Base-by-base conservation (phyloP, 163 green algal genomes). In the Trebouxia gelatinosa region DNA sequence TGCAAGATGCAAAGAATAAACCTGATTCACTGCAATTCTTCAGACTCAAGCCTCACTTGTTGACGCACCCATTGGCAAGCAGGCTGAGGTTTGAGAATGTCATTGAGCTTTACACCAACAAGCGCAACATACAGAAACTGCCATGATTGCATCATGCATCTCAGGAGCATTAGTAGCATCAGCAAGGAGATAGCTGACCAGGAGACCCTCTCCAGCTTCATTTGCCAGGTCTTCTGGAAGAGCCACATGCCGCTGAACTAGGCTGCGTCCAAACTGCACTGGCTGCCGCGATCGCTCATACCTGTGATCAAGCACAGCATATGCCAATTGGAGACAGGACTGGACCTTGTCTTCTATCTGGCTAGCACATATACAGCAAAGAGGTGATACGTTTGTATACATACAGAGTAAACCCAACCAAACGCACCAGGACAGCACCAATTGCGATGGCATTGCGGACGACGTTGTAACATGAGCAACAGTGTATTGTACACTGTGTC, bases 211-310 rank as follows among this genome's bases (percentile, higher is more conserved):
- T 21, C 87, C 87, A 50, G 81, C 75, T 5, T 78, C 43, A 34
- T 87, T 89, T 5, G 84, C 85, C 23, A 89, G 5, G 32, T 91
- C 87, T 59, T 87, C 81, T 28, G 75, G 57, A n/a, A 82, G 77
- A 3, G 87, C 87, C 57, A 89, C 85, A 74, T 91, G 87, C 17
- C 87, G 81, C 80, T 91, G 87, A 28, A 85, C 81, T 37, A 85
- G 71, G 28, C 83, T 86, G 26, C 84, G 62, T 40, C 86, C 78
- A 35, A 77, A 72, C 2, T 80, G 71, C 35, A 66, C 40, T 68
- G 70, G 84, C 70, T 74, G 59, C 32, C 77, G 65, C 5, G 80
- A 84, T 3, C 86, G 78, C 75, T 91, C 87, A 65, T 91, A 91
- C 65, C 86, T 88, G 78, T 51, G 17, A 21, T 19, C 48, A 21